Evolutionary conservation across 2,329 filamentous ascomycete genomes (phyloP).

Genomic region (Clarireedia paspali): DNA sequence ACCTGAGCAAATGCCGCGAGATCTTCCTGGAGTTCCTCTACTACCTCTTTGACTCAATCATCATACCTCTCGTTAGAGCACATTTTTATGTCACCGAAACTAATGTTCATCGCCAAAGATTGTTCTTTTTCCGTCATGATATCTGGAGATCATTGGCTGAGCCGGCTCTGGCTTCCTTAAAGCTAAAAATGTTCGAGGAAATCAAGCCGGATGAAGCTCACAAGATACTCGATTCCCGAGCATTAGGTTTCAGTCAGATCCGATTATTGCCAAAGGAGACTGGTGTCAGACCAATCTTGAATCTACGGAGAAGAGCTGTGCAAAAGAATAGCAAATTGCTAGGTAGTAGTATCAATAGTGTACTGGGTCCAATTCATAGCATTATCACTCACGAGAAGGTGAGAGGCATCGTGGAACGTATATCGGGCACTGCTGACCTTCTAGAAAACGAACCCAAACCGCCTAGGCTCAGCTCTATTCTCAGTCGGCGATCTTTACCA

Average conservation of each 20-base stretch:
- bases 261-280: conserved; percentile 74
- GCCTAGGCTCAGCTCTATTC: conserved; percentile 72
- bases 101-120: conserved; percentile 64
- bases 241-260: conserved; percentile 69
- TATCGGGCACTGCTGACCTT: conserved; percentile 12
- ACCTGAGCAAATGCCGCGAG: conserved; percentile 68
- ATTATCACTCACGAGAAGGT: conserved; percentile 75
- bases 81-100: conserved; percentile 97
- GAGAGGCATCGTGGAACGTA: conserved; percentile 11
- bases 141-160: conserved; percentile 74
- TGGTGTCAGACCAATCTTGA: conserved; percentile 78
- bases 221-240: conserved; percentile 50
- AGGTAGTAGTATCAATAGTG: conserved; percentile 59
- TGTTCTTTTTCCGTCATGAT: conserved; percentile 95
- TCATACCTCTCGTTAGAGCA: conserved; percentile 77
- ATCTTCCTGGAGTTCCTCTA: conserved; percentile 82
- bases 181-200: conserved; percentile 70
- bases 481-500: conserved; percentile 74
- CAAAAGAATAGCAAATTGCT: conserved; percentile 47
- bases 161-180: conserved; percentile 61
- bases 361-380: conserved; percentile 66
- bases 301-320: conserved; percentile 61
- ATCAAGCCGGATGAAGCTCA: conserved; percentile 51
- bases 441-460: conserved; percentile 43
- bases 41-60: conserved; percentile 83